Conservation (phyloP, 148 eudicot genomes). For the Rhododendron molle region DNA sequence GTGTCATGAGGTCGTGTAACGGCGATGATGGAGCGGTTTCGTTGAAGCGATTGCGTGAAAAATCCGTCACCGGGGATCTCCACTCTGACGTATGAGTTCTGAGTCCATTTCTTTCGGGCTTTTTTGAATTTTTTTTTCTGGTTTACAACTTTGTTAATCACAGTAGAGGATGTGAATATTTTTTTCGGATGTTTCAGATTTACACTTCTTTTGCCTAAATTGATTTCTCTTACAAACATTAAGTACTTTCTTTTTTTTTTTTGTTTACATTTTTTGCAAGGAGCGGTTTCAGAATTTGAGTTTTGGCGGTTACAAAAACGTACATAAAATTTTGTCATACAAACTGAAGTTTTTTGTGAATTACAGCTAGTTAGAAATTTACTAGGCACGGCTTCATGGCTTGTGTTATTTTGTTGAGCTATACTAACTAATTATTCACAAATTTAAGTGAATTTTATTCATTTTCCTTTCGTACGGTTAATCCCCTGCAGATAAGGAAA, state of each 20-base stretch:
- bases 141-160: not conserved
- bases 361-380: no score
- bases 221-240: not conserved
- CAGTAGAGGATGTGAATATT: not conserved
- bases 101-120: not conserved
- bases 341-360: no score
- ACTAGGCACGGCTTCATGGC: no score
- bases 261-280: not conserved
- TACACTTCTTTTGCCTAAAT: not conserved
- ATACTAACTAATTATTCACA: no score
- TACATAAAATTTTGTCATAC: no score
- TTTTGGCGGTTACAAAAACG: no score
- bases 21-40: slow-evolving; percentile 11
- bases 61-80: slow-evolving; percentile 3
- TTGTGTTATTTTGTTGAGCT: no score
- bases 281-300: no score
- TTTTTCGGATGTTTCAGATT: not conserved
- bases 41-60: slow-evolving; percentile 17
- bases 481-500: no score
- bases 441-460: no score
- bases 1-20: not conserved
- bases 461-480: no score
- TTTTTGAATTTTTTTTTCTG: not conserved
- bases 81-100: slow-evolving; percentile 16
- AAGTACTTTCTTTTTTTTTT: no score